Conservation (phyloP, 192 early-diverging fungal species). For the Backusella sp. region DNA sequence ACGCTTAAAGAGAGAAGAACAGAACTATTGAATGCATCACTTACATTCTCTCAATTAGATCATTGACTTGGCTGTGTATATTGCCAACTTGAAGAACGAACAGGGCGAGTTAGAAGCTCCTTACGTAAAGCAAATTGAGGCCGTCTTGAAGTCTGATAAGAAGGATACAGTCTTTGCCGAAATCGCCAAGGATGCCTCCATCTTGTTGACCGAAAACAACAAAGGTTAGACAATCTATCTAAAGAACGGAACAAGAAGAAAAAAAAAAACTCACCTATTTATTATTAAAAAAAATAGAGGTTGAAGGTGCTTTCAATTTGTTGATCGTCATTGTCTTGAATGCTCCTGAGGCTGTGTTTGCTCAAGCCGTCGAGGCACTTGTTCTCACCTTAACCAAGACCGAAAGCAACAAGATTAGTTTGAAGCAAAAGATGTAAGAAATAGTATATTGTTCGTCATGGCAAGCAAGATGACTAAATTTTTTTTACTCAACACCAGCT, state of each 20-base stretch:
- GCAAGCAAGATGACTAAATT: conserved; percentile 2
- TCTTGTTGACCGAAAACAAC: conserved; percentile 56
- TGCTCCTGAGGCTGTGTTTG: conserved; percentile 43
- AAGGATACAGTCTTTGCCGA: conserved; percentile 52
- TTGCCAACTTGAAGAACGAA: conserved; percentile 56
- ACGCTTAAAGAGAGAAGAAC: not conserved
- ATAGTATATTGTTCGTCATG: not conserved
- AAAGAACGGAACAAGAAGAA: not conserved
- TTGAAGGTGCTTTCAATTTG: conserved; percentile 69
- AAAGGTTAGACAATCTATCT: conserved; percentile 43
- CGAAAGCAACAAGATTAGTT: conserved; percentile 44
- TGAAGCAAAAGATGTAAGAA: conserved; percentile 65
- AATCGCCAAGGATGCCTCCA: conserved; percentile 54
- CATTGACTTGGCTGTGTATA: conserved; percentile 68
- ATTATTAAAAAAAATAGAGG: conserved; percentile 37
- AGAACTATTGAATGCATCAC: not conserved
- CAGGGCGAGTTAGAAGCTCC: conserved; percentile 43
- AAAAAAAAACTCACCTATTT: not conserved
- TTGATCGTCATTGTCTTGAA: conserved; percentile 60
- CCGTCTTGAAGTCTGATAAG: conserved; percentile 59
- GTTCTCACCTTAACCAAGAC: conserved; percentile 40
- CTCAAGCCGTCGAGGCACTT: conserved; percentile 48
- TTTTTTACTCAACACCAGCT: conserved; percentile 9
- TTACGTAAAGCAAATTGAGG: conserved; percentile 48
- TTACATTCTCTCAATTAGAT: conserved; percentile 43